Conservation (phyloP, 257 asterid species). For the Nicotiana undulata region DNA sequence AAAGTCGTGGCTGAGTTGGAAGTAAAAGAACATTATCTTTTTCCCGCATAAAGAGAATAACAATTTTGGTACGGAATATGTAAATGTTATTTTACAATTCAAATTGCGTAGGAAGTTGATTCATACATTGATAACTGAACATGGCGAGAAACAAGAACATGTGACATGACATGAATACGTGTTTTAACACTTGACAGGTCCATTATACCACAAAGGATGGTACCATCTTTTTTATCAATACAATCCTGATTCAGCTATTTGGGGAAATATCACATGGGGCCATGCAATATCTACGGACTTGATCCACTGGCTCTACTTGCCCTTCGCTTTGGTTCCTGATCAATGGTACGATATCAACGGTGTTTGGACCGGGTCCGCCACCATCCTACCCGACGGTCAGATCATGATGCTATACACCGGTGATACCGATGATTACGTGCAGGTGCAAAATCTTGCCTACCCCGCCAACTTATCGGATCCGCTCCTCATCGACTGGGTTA, state of each 20-base stretch:
- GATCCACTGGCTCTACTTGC: conserved; percentile 72
- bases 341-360: conserved; percentile 66
- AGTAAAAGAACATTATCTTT: neutral
- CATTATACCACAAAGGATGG: conserved; percentile 77
- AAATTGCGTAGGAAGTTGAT: neutral
- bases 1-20: neutral
- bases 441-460: conserved; percentile 73
- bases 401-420: conserved; percentile 75
- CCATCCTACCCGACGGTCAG: conserved; percentile 59
- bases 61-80: neutral
- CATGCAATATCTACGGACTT: conserved; percentile 73
- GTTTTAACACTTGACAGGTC: conserved; percentile 32
- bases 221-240: conserved; percentile 82
- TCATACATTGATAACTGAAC: neutral
- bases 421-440: conserved; percentile 44
- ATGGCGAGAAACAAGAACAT: neutral
- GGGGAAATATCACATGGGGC: conserved; percentile 90
- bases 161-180: neutral
- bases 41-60: neutral
- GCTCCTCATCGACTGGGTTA: conserved; percentile 65
- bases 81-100: neutral
- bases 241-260: conserved; percentile 71
- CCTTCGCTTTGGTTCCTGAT: conserved; percentile 65
- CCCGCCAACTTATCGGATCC: conserved; percentile 77
- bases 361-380: conserved; percentile 92